These are phyloP conservation scores for Neopestalotiopsis sp. DNA, from an alignment of 2,329 filamentous ascomycete genomes.

Conservation along the genomic window DNA sequence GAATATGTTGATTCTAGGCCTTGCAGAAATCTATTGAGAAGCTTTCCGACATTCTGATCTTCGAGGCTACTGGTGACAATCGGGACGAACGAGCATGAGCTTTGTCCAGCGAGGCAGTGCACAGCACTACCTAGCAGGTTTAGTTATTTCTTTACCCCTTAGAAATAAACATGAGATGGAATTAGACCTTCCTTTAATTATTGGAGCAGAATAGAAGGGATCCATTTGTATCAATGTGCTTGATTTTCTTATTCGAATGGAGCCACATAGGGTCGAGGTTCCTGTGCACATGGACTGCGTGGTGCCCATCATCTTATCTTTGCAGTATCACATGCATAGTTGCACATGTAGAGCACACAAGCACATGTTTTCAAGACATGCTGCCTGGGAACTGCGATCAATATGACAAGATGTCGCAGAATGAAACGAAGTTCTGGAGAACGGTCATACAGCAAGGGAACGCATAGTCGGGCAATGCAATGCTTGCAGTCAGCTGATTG, in stretches of 20 bases:
- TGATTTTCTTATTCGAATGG: background rate
- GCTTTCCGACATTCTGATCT: background rate
- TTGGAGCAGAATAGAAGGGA: background rate
- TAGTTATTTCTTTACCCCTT: background rate
- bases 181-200: conserved; percentile 1
- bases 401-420: background rate
- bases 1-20: background rate
- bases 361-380: background rate
- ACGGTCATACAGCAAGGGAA: background rate
- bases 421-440: background rate
- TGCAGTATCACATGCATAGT: background rate
- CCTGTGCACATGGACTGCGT: background rate
- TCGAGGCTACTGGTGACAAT: background rate
- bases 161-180: background rate
- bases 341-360: background rate
- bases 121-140: background rate
- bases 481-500: background rate
- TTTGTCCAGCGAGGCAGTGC: background rate
- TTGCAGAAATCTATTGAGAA: background rate
- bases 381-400: background rate
- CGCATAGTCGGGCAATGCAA: background rate
- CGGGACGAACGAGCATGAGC: background rate
- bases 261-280: background rate
- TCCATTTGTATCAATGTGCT: background rate
- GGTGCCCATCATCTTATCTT: background rate